Conservation (phyloP, 441 rosid species). For the Gossypium davidsonii region DNA sequence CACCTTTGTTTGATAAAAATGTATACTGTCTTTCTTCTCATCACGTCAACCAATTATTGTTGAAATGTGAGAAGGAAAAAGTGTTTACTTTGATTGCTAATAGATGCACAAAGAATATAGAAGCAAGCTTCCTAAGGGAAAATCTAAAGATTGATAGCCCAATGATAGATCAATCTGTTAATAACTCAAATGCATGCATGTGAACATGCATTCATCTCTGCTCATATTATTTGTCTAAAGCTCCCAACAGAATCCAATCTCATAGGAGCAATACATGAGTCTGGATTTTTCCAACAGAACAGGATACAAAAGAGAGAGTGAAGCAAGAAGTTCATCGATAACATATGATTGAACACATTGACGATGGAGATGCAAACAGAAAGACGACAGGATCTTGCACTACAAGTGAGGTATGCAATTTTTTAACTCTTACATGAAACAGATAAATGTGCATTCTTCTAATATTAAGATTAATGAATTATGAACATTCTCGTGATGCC, state of each 20-base stretch:
- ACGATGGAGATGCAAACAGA: background rate
- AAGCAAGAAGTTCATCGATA: background rate
- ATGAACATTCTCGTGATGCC: background rate
- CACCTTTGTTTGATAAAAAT: background rate
- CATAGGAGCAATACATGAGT: background rate
- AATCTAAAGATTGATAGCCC: background rate
- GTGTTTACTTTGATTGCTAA: background rate
- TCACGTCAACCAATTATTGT: background rate
- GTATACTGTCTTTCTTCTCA: background rate
- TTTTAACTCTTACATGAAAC: background rate
- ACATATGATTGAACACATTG: background rate
- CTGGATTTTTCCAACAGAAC: background rate
- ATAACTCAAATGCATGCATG: background rate
- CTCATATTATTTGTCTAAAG: background rate
- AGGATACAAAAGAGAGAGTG: background rate
- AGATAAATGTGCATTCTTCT: background rate
- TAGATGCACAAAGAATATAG: background rate
- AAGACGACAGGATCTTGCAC: background rate
- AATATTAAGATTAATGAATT: background rate
- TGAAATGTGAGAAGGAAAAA: background rate
- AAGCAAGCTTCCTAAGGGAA: background rate
- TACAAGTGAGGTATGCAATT: constrained; percentile 10
- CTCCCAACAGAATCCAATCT: background rate
- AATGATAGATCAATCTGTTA: background rate
- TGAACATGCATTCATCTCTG: background rate